Evolutionary conservation across 106 monocot species (phyloP).

Genomic region (Dendrobium huoshanense): DNA sequence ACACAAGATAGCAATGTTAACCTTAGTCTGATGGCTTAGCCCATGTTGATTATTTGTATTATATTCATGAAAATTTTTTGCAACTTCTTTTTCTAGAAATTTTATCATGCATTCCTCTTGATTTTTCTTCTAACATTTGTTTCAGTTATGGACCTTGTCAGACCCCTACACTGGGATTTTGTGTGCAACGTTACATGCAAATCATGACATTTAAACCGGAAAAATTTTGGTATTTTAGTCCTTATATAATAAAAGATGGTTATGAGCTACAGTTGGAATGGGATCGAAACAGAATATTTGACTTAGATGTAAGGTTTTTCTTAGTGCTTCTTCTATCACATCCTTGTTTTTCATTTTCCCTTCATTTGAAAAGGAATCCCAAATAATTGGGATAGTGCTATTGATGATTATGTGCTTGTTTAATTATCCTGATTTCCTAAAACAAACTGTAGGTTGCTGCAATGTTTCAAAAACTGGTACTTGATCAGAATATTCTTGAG

Average conservation of each 20-base stretch:
- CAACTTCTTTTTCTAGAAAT: not conserved
- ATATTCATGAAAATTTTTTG: not conserved
- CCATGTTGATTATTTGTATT: not conserved
- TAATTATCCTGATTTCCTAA: conserved; percentile 10
- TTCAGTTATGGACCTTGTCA: conserved; percentile 97
- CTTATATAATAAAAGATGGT: conserved; percentile 66
- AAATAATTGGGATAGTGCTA: not conserved
- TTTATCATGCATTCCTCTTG: not conserved
- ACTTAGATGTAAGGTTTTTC: conserved; percentile 53
- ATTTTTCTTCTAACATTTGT: conserved; percentile 2
- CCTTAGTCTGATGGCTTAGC: not conserved
- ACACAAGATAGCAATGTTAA: not conserved
- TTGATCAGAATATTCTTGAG: conserved; percentile 51
- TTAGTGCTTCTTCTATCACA: conserved; percentile 5
- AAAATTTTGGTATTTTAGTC: conserved; percentile 80
- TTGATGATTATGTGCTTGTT: not conserved
- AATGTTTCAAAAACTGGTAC: conserved; percentile 88
- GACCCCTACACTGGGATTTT: conserved; percentile 95
- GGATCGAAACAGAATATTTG: conserved; percentile 84
- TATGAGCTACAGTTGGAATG: conserved; percentile 85
- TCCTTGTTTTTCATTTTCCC: not conserved
- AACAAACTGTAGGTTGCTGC: conserved; percentile 54
- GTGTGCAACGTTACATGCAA: conserved; percentile 86
- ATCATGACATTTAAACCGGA: conserved; percentile 95
- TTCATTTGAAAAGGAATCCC: not conserved